Percentiles rank a stretch among this genome's conserved stretches.
Conservation (phyloP, 2,329 filamentous ascomycete species). For the Hypoxylon rubiginosum region DNA sequence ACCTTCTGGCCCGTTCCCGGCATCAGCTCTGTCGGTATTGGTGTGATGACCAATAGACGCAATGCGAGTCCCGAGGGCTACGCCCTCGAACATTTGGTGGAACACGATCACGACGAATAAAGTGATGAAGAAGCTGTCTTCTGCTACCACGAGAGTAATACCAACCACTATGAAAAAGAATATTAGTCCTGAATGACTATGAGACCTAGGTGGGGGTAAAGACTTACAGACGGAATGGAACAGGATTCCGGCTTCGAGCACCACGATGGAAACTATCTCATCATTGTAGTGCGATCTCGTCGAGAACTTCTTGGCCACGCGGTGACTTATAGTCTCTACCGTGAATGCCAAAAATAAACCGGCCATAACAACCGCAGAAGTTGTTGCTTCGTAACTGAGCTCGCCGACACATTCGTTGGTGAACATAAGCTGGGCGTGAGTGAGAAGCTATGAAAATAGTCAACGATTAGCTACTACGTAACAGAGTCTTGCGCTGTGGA, state of each 20-base stretch:
- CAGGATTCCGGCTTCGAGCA: conserved; percentile 80
- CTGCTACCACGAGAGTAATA: conserved; percentile 72
- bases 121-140: conserved; percentile 68
- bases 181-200: conserved; percentile 24
- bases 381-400: conserved; percentile 76
- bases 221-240: conserved; percentile 78
- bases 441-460: conserved; percentile 68
- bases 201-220: background rate
- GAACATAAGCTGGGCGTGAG: conserved; percentile 81
- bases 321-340: conserved; percentile 75
- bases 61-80: conserved; percentile 80
- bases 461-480: background rate
- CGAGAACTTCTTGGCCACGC: conserved; percentile 61
- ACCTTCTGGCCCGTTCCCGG: background rate
- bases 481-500: conserved; percentile 5
- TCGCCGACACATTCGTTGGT: conserved; percentile 75
- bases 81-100: conserved; percentile 83
- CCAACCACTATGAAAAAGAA: conserved; percentile 65
- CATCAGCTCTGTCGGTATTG: conserved; percentile 15
- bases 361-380: conserved; percentile 79
- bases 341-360: conserved; percentile 80
- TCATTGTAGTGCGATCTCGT: conserved; percentile 31
- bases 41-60: conserved; percentile 64
- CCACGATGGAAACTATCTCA: conserved; percentile 69
- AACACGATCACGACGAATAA: conserved; percentile 79